Base-by-base conservation (phyloP, 73 alveolate species). In the Tetrahymena malaccensis region DNA sequence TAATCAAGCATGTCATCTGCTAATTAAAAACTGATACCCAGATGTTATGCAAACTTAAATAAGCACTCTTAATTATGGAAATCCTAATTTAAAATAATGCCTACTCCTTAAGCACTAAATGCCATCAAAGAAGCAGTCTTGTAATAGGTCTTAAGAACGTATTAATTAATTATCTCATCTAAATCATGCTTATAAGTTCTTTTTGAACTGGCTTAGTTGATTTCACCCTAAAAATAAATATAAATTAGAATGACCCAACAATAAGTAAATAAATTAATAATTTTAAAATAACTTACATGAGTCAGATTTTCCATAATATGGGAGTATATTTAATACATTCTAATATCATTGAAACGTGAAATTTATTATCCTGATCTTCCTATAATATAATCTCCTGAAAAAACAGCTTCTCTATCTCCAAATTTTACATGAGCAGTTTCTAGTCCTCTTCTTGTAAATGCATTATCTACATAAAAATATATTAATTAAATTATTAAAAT, bases 1-100 rank as follows among this genome's bases (percentile, higher is more conserved):
- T 95, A 95, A 95, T 95, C 97, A 50, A 95, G 94, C 34, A 95
- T 94, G 89, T 95, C 97, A 89, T 95, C 97, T 27, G 94, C 94
- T 2, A 95, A 35, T 95, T 94, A 89, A n/a, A 95, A 95, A n/a
- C 93, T 84, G 0, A 89, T 94, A 85, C 96, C 96, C 21, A 94
- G 55, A 85, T 94, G 96, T 38, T 85, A 27, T 11, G 95, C 95
- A 19, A 94, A 85, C 34, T 85, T 94, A 27, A 85, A 44, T 34
- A 89, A 70, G 89, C 89, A 70, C 25, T 70, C 89, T 70, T 70
- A 31, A 11, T 70, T 70, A 31, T 70, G 89, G 89, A 70, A 70
- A 70, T 70, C 89, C 37, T 70, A n/a, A 70, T 85, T 85, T 10
- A 40, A 70, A 16, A 94, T 31, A 11, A 85, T 44, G 22, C 95